Percentiles rank a stretch among this genome's conserved stretches.
These are phyloP conservation scores for Cenococcum geophilum DNA, from an alignment of 495 filamentous ascomycete genomes.

Conservation along the genomic window DNA sequence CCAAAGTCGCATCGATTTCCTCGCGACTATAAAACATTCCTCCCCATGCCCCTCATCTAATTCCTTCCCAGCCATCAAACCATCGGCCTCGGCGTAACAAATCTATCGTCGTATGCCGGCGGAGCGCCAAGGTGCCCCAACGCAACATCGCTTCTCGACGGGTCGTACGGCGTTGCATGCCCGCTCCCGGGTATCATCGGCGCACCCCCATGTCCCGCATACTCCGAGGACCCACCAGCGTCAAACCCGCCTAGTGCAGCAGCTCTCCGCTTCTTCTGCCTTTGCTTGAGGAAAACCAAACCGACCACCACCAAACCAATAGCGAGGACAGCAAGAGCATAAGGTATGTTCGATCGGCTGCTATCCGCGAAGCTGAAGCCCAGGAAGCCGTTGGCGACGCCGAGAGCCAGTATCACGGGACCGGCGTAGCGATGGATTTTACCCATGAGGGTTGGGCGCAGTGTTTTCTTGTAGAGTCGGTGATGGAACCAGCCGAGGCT, in stretches of 20 bases:
- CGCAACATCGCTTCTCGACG: not conserved
- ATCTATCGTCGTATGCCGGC: not conserved
- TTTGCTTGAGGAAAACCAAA: conserved; percentile 11
- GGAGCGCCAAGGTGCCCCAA: not conserved
- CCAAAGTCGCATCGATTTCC: too few relatives aligned
- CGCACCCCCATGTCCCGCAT: too few relatives aligned
- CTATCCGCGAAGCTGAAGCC: conserved; percentile 34
- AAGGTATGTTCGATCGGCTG: conserved; percentile 16
- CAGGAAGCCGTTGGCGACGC: conserved; percentile 48
- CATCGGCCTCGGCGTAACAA: not conserved
- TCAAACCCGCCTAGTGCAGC: too few relatives aligned
- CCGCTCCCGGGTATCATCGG: not conserved
- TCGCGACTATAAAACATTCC: not conserved
- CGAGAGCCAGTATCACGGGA: conserved; percentile 45
- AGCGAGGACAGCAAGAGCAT: conserved; percentile 19
- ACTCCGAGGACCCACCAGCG: too few relatives aligned
- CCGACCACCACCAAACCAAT: conserved; percentile 4
- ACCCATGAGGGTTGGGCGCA: conserved; percentile 43
- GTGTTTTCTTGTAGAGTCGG: conserved; percentile 43
- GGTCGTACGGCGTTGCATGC: not conserved
- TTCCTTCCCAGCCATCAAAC: not conserved
- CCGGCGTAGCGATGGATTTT: conserved; percentile 49
- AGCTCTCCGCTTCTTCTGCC: conserved; percentile 2
- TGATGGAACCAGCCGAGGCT: conserved; percentile 46
- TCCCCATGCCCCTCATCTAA: not conserved